Base-by-base conservation (phyloP, 2,329 filamentous ascomycete species). In the Pseudofabraea citricarpa region DNA sequence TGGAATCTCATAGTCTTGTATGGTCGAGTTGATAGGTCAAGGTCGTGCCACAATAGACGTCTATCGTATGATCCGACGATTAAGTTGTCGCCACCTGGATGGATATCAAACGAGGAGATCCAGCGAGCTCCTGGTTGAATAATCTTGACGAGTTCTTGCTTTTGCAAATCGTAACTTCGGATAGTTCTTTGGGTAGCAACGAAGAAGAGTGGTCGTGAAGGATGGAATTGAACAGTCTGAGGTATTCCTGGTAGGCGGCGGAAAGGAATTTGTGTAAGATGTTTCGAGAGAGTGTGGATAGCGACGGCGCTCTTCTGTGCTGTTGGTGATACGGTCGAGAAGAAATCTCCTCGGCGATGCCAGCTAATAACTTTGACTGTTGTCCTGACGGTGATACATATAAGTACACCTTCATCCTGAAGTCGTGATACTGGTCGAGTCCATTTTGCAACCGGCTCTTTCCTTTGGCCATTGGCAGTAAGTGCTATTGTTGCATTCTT, bases 1-100 rank as follows among this genome's bases (percentile, higher is more conserved):
- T 98, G 93, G 72, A 97, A 98, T 40, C 93, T 81, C 68, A 98
- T 83, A 1, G 91, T 97, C 74, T 96, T 96, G 74, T 95, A 97
- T 0, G 93, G 93, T 39, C 88, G 81, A 50, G 79, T 83, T 1
- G 88, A 93, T 26, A 98, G 79, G 55, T 98, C 93, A 42, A 97
- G 76, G 67, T 98, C 93, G 69, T 97, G 93, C 93, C 93, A 98
- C 23, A 98, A 75, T 3, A 98, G 74, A 36, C 91, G 83, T 53
- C 90, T 83, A 68, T 98, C 93, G 68, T 97, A 98, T 1, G 90
- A 93, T 35, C 90, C 90, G 9, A 96, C 88, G 46, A 97, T 87
- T 43, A 98, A 68, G 61, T 98, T 96, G 68, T 95, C 90, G 36
- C 93, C 93, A 15, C 87, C 87, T 1, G 90, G 85, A 65, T 98